Base-by-base conservation (phyloP, 2,329 filamentous ascomycete species). In the Diaporthe sp. region DNA sequence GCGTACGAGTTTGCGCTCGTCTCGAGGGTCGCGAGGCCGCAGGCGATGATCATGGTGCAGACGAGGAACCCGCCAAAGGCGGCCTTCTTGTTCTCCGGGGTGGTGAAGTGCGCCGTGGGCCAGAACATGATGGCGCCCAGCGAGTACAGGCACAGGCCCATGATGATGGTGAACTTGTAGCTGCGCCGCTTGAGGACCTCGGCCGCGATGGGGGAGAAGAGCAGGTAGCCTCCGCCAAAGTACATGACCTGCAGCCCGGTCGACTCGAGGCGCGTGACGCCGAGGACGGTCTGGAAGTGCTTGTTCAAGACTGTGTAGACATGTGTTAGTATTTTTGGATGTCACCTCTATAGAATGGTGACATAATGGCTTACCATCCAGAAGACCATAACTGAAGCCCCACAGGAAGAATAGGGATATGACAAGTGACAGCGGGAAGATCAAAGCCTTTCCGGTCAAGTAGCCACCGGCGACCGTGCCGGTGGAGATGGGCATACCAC, bases 81-180 rank as follows among this genome's bases (percentile, higher is more conserved):
- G 12, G 84, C 83, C 72, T 91, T 85, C 5, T 91, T 82, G 10
- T 88, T 87, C 17, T 73, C 72, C n/a, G 72, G 72, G 9, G 37
- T 68, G n/a, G 72, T 57, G 37, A 73, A 73, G 37, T 73, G 72
- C 1, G 72, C 72, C 44, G 87, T 89, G 1, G 90, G 90, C 90
- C 89, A 92, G 75, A 90, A 90, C 67, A 91, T 82, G 39, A 92
- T 82, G 39, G 88, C 87, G n/a, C 89, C 90, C 28, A 91, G 82
- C 10, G 88, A 89, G 76, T 90, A 89, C 9, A 92, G 83, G 51
- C 81, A 84, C 1, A 92, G 86, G 1, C 90, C 90, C 22, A 89
- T 88, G 80, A 94, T 93, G 82, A 94, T 94, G 46, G 92, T 92
- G 74, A 89, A 89, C 71, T 91, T 89, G 82, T 93, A 94, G 22